Percentiles rank a stretch among this genome's conserved stretches.
Evolutionary conservation across 306 rosid species (phyloP).

Genomic region (Carpinus fangiana): DNA sequence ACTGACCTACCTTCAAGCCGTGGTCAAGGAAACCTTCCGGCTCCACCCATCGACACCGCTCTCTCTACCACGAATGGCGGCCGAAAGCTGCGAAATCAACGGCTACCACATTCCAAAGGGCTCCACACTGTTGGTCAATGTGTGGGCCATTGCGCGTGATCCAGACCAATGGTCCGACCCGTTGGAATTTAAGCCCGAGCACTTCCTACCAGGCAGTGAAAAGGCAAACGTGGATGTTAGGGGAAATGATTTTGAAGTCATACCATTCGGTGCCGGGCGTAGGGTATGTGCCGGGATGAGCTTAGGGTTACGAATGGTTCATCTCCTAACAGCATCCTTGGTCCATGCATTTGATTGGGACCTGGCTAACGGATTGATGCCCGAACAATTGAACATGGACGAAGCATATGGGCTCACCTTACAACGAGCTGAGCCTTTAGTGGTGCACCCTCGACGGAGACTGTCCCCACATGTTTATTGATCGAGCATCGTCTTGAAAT

Average conservation of each 20-base stretch:
- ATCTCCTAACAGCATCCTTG: constrained; percentile 44
- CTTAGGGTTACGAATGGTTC: constrained; percentile 66
- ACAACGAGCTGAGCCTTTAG: constrained; percentile 55
- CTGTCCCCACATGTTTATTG: constrained; percentile 36
- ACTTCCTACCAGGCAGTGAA: constrained; percentile 64
- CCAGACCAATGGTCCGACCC: constrained; percentile 59
- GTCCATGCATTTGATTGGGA: constrained; percentile 65
- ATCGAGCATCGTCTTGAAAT: background rate
- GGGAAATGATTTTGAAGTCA: constrained; percentile 72
- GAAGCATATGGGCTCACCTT: constrained; percentile 74
- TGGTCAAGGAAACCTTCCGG: constrained; percentile 78
- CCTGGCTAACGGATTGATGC: constrained; percentile 41
- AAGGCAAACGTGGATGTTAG: constrained; percentile 54
- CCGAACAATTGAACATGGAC: constrained; percentile 63
- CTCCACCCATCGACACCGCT: constrained; percentile 92
- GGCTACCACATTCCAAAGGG: constrained; percentile 71
- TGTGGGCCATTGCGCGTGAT: constrained; percentile 82
- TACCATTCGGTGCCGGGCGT: constrained; percentile 84
- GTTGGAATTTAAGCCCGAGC: constrained; percentile 62
- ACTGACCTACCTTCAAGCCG: constrained; percentile 67
- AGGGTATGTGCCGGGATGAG: constrained; percentile 75
- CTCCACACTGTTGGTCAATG: constrained; percentile 69
- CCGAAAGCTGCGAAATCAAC: constrained; percentile 52
- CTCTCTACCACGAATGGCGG: constrained; percentile 63
- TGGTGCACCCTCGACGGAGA: constrained; percentile 52